A percentile compares a stretch with the other conserved stretches of the same genome.
Conservation (phyloP, 1,284 basidiomycete species). For the Meira miltonrushii region DNA sequence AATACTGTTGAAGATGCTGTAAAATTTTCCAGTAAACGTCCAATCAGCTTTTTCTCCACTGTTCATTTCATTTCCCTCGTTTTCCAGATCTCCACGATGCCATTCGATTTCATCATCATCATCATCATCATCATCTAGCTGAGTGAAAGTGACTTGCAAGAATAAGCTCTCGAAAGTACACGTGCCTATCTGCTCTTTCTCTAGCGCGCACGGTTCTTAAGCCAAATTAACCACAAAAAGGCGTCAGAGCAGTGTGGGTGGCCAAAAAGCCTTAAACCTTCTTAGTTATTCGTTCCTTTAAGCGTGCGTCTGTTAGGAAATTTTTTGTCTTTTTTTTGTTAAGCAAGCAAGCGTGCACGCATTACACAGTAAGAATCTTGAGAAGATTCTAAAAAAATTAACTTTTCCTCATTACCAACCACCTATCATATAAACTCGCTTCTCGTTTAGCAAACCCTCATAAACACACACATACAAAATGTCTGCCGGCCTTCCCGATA, state of each 20-base stretch:
- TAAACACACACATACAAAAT: neutral
- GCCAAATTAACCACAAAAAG: no score
- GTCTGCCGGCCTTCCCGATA: constrained; percentile 41
- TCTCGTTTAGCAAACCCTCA: neutral
- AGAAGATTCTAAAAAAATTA: neutral
- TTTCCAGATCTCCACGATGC: neutral
- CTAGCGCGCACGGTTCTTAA: no score
- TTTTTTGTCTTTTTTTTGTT: neutral
- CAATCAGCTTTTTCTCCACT: neutral
- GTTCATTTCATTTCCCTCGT: neutral
- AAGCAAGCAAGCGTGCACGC: neutral
- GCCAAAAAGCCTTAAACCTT: no score
- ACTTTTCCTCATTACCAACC: neutral
- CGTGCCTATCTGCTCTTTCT: no score
- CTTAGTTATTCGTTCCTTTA: no score
- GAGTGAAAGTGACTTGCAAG: no score
- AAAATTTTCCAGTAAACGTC: neutral
- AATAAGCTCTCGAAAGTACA: no score
- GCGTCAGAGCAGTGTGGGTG: no score
- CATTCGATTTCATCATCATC: neutral
- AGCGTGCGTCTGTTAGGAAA: no score
- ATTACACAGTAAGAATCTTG: neutral
- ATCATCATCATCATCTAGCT: no score
- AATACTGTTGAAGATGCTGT: constrained; percentile 15
- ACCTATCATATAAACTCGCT: neutral